phyloP scores from a whole-genome alignment of 495 filamentous ascomycete genomes.

The Penicillium antarcticum region DNA sequence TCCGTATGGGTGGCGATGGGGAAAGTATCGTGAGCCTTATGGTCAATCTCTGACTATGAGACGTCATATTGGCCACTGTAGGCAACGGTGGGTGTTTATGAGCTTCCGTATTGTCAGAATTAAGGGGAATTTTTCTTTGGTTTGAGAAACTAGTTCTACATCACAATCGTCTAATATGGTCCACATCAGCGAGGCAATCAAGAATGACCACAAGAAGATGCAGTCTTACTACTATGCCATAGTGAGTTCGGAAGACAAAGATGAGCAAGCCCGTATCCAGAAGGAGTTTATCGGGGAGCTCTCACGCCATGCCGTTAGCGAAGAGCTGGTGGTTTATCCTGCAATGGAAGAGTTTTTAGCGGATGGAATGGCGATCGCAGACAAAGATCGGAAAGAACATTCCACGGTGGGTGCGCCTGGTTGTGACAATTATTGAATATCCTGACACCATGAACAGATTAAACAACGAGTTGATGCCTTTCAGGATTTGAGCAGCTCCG shows the following conservation, averaged over 20 bases:
- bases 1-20: too few relatives aligned
- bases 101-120: not conserved
- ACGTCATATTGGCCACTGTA: too few relatives aligned
- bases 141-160: not conserved
- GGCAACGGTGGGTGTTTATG: not conserved
- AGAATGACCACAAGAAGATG: constrained; percentile 57
- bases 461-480: constrained; percentile 60
- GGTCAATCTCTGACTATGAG: constrained; percentile 3
- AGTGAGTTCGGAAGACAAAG: constrained; percentile 42
- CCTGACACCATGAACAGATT: constrained; percentile 40
- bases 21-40: too few relatives aligned
- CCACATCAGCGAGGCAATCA: constrained; percentile 20
- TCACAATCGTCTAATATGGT: constrained; percentile 5
- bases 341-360: constrained; percentile 57
- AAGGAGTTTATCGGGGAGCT: constrained; percentile 71
- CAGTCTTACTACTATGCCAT: constrained; percentile 56
- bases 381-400: constrained; percentile 57
- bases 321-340: constrained; percentile 68
- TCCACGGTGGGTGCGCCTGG: constrained; percentile 35
- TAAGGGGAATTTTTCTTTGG: too few relatives aligned
- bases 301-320: constrained; percentile 59
- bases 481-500: constrained; percentile 46
- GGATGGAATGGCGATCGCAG: constrained; percentile 47
- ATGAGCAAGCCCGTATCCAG: constrained; percentile 51
- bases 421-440: not conserved